Base-by-base conservation (phyloP, 1,284 basidiomycete species). In the Rhodotorula sp. region DNA sequence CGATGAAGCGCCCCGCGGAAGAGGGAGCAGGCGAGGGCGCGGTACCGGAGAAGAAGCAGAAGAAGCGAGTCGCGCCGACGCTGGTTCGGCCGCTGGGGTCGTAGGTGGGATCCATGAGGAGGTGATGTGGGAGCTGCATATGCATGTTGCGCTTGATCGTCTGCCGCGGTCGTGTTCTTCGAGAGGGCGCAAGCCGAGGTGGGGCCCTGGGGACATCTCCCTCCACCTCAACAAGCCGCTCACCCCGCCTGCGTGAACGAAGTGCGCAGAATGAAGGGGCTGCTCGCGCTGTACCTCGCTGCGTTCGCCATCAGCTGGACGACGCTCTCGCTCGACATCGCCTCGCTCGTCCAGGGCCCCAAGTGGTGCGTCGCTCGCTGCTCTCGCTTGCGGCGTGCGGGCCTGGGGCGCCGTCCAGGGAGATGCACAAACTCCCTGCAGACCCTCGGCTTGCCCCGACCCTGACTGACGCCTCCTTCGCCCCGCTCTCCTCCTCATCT, bases 51-150 rank as follows among this genome's bases (percentile, higher is more conserved):
- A 62, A 67, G 48, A 67, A 63, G 48, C 37, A 54, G 39, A 62
- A 62, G 60, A 62, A 62, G 66, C 34, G 66, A 12, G 66, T 67
- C 12, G 50, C 48, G 36, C 66, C 66, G 46, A 67, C 66, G 36
- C 34, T 67, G 46, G 34, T 67, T 13, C 44, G 37, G 57, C 64
- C 64, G 64, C 44, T 65, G 25, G 41, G 29, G 51, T 32, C 29
- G 39, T 55, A 22, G 17, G 19, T 13, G 19, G n/a, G n/a, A n/a
- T n/a, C n/a, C 4, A 32, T 13, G 39, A 17, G 13, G 39, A 41
- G 39, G 57, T 29, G 7, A 5, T 17, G 37, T n/a, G n/a, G n/a
- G 27, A 29, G 29, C 2, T 22, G 57, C 57, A 41, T 41, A 19
- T 41, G n/a, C 57, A 27, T 21, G n/a, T 21, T 39, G 19, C 22